Base-by-base conservation (phyloP, 805 yeast genomes). In the Candida pseudoglaebosa region DNA sequence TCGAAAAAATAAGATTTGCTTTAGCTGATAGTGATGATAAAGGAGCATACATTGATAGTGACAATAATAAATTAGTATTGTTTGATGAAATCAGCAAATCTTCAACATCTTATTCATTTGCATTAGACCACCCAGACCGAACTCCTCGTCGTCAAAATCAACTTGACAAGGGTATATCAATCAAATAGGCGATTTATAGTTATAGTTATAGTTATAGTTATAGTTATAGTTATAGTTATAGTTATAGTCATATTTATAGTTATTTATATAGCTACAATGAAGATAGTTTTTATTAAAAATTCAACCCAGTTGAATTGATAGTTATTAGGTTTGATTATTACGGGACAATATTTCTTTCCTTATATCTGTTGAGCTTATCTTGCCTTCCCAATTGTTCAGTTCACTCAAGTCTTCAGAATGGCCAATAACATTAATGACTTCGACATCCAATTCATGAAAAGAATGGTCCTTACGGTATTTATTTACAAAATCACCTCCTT, bases 121-220 rank as follows among this genome's bases (percentile, higher is more conserved):
- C 90, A 19, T 67, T 93, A 54, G 96, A 93, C 54, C 95, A 87
- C 53, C 89, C 93, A 1, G 96, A 88, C 56, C 76, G 93, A 53
- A 67, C 80, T 30, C 73, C 80, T n/a, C 61, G 59, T 34, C 61
- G 65, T 19, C 53, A 54, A 34, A 56, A 48, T 36, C 60, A 57
- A 15, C 57, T 57, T 37, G 74, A 69, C 37, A 67, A 65, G 48
- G 73, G 73, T 14, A 68, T 69, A 34, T 66, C 71, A 14, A 68
- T 69, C 28, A 63, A 59, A 39, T 65, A 39, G 39, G 13, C 10
- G 6, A 5, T 20, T 12, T 15, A 13, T 26, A 26, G n/a, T n/a
- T n/a, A n/a, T n/a, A n/a, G n/a, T n/a, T n/a, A n/a, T n/a, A n/a
- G n/a, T n/a, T n/a, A n/a, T n/a, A n/a, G n/a, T n/a, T n/a, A n/a